Percentiles rank a stretch among this genome's conserved stretches.
phyloP scores from a whole-genome alignment of 2,329 filamentous ascomycete species.

The Phialophora macrospora region DNA sequence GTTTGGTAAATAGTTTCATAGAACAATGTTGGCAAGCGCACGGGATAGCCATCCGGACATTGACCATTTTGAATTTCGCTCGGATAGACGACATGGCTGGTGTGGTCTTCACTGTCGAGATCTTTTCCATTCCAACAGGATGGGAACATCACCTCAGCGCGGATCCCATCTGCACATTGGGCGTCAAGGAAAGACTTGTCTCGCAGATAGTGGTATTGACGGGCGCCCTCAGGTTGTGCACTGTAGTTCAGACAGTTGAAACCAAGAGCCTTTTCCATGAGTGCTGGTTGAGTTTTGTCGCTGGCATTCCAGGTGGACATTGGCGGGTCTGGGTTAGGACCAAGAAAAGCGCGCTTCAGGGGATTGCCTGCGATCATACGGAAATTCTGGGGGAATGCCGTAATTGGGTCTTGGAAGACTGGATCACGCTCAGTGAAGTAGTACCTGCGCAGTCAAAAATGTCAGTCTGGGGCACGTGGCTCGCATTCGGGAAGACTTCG shows the following conservation, averaged over 20 bases:
- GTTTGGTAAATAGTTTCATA: conserved; percentile 88
- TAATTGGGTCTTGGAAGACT: conserved; percentile 23
- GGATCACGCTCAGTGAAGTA: conserved; percentile 68
- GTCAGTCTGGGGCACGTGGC: conserved; percentile 16
- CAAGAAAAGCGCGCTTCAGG: conserved; percentile 69
- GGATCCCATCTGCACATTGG: conserved; percentile 80
- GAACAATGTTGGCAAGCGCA: conserved; percentile 74
- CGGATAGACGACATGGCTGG: conserved; percentile 76
- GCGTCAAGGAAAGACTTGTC: conserved; percentile 78
- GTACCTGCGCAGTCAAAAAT: conserved; percentile 63
- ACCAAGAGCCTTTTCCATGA: conserved; percentile 80
- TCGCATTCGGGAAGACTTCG: conserved; percentile 41
- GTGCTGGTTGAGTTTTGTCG: conserved; percentile 70
- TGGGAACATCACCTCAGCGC: conserved; percentile 84
- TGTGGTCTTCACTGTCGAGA: conserved; percentile 59
- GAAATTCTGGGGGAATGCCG: conserved; percentile 76
- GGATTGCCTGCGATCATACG: conserved; percentile 80
- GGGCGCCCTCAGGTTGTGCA: conserved; percentile 67
- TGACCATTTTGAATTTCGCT: conserved; percentile 74
- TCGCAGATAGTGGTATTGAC: conserved; percentile 81
- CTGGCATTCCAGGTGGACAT: conserved; percentile 72
- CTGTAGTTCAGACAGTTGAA: conserved; percentile 94
- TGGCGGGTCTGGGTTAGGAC: conserved; percentile 68
- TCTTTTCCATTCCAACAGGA: conserved; percentile 84
- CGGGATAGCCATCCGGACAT: conserved; percentile 72